phyloP scores from a whole-genome alignment of 108 stramenopile species.

The Cyclotella choctawhatcheeana region DNA sequence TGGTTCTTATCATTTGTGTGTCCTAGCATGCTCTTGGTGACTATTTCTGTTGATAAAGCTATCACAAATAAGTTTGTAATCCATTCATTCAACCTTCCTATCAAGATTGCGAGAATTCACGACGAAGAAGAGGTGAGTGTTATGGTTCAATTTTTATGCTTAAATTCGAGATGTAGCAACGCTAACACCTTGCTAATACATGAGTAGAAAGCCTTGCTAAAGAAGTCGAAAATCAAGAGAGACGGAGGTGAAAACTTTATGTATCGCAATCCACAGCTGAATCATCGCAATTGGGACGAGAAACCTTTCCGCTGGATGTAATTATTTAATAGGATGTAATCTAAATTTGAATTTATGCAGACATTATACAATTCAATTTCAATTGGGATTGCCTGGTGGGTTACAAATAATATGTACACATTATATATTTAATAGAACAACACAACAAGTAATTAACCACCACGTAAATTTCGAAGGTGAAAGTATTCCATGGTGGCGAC shows the following conservation, averaged over 20 bases:
- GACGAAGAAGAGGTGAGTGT: constrained; percentile 44
- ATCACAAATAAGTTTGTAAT: constrained; percentile 35
- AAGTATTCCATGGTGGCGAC: too few relatives aligned
- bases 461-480: too few relatives aligned
- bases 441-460: too few relatives aligned
- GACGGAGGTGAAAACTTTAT: constrained; percentile 47
- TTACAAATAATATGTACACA: too few relatives aligned
- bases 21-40: constrained; percentile 27
- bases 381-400: too few relatives aligned
- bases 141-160: neutral
- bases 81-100: constrained; percentile 40
- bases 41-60: constrained; percentile 30
- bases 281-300: constrained; percentile 37
- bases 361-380: too few relatives aligned
- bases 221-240: constrained; percentile 12
- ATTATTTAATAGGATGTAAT: neutral
- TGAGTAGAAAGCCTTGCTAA: constrained; percentile 20
- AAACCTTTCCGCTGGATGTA: constrained; percentile 24
- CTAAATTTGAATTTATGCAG: neutral
- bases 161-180: neutral
- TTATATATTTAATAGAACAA: too few relatives aligned
- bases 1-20: neutral
- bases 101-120: constrained; percentile 32
- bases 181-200: neutral
- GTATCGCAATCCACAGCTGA: constrained; percentile 46